phyloP scores from a whole-genome alignment of 1,284 basidiomycete species.

The Inonotus obliquus region DNA sequence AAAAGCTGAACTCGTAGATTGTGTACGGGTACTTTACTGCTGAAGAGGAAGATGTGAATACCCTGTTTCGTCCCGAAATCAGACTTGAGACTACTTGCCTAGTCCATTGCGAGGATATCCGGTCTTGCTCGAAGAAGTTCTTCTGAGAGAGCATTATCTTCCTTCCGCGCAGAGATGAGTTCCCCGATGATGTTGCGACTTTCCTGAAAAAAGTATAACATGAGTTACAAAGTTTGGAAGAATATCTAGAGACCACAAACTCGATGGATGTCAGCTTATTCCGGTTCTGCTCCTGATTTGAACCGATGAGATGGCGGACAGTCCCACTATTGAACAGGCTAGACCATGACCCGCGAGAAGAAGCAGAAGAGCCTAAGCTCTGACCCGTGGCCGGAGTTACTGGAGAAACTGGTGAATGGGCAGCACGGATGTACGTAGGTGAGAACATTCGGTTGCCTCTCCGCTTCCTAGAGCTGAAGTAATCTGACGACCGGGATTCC shows the following conservation, averaged over 20 bases:
- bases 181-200: background rate
- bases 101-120: background rate
- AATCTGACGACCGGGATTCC: background rate
- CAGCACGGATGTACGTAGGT: slow-evolving; percentile 23
- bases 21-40: background rate
- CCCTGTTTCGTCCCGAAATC: background rate
- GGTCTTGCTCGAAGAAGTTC: background rate
- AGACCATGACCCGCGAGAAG: slow-evolving; percentile 72
- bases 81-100: background rate
- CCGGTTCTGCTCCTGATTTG: slow-evolving; percentile 31
- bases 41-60: background rate
- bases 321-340: slow-evolving; percentile 62
- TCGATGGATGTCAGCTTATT: background rate
- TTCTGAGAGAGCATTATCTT: background rate
- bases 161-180: background rate
- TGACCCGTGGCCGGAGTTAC: slow-evolving; percentile 31
- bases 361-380: slow-evolving; percentile 40
- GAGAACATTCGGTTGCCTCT: background rate
- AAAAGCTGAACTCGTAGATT: slow-evolving; percentile 36
- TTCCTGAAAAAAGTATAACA: background rate
- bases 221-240: background rate
- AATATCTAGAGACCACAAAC: background rate
- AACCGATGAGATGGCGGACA: slow-evolving; percentile 60
- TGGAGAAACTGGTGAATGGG: slow-evolving; percentile 31
- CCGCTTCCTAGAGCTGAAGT: slow-evolving; percentile 12